These are phyloP conservation scores for Rubroshorea leprosula DNA, from an alignment of 345 rosid genomes.

Conservation along the genomic window DNA sequence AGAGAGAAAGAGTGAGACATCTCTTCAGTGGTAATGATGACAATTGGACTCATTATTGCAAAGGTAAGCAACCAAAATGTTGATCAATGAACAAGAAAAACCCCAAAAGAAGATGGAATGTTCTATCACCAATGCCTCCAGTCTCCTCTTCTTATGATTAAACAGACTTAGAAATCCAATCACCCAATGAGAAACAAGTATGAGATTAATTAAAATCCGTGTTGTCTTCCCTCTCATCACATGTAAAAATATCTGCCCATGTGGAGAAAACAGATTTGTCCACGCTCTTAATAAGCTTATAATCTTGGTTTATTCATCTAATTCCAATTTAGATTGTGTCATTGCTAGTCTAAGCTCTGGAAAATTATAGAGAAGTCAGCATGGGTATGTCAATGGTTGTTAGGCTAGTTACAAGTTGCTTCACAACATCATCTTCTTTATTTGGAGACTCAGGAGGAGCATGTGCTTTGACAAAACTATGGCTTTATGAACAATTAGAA, in stretches of 20 bases:
- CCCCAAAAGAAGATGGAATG: slow-evolving; percentile 17
- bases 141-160: background rate
- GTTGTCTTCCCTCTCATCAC: no score
- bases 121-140: slow-evolving; percentile 15
- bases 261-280: background rate
- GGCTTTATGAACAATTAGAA: background rate
- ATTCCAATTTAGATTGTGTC: background rate
- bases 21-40: slow-evolving; percentile 40
- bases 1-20: slow-evolving; percentile 8
- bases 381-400: background rate
- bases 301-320: background rate
- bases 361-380: background rate
- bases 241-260: no score
- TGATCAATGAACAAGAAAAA: slow-evolving; percentile 12
- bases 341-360: no score
- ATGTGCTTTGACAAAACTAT: background rate
- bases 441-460: background rate
- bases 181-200: background rate
- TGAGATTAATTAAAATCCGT: no score
- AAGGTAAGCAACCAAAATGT: slow-evolving; percentile 25
- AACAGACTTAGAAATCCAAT: background rate
- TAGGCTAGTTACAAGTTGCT: background rate
- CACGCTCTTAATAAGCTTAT: background rate
- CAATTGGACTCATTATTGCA: slow-evolving; percentile 32
- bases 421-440: background rate